Percentiles rank a stretch among this genome's conserved stretches.
phyloP scores from a whole-genome alignment of 192 early-diverging fungal genomes.

The Coemansia sp. region DNA sequence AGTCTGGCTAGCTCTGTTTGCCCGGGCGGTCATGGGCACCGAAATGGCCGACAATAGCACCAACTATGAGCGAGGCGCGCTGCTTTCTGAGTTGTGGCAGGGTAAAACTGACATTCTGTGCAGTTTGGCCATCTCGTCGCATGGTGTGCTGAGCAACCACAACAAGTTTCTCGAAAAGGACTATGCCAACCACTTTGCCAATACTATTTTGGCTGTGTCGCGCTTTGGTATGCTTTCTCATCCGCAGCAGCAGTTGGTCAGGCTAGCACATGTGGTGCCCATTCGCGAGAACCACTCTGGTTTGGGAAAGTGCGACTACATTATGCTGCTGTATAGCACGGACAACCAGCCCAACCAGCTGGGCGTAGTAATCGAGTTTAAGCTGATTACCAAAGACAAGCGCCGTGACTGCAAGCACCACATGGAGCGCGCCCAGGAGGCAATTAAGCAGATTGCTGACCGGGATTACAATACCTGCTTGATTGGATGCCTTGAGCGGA shows the following conservation, averaged over 20 bases:
- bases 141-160: conserved; percentile 44
- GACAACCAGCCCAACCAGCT: conserved; percentile 30
- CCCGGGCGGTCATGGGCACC: conserved; percentile 19
- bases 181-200: conserved; percentile 45
- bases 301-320: conserved; percentile 14
- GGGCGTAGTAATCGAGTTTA: conserved; percentile 36
- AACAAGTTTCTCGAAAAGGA: conserved; percentile 30
- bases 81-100: conserved; percentile 25
- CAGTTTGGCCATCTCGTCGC: conserved; percentile 23
- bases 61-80: conserved; percentile 19
- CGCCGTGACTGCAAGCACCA: conserved; percentile 13
- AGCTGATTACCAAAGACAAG: conserved; percentile 19
- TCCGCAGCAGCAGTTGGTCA: conserved; percentile 22
- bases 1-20: conserved; percentile 25
- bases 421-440: conserved; percentile 11
- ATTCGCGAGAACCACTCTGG: conserved; percentile 23
- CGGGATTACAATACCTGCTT: conserved; percentile 27
- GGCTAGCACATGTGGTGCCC: conserved; percentile 16
- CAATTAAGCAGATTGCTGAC: conserved; percentile 16
- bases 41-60: conserved; percentile 17
- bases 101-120: conserved; percentile 24
- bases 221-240: conserved; percentile 37
- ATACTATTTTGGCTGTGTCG: conserved; percentile 29
- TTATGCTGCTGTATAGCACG: conserved; percentile 17
- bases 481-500: conserved; percentile 31